Percentiles rank a stretch among this genome's conserved stretches.
Conservation (phyloP, 176 grass and related monocot species). For the Ensete ventricosum region DNA sequence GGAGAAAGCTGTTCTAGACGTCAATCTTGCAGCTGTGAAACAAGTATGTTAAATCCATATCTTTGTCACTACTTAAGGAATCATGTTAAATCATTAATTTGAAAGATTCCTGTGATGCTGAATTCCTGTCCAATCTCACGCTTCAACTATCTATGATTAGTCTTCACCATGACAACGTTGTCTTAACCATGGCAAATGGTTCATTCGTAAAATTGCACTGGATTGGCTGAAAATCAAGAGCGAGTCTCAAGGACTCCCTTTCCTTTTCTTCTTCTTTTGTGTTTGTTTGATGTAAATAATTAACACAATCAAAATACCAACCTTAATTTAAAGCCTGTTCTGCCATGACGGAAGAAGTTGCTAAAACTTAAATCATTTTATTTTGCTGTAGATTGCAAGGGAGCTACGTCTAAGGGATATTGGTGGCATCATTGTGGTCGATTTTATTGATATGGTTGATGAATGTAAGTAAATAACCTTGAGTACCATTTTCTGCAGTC, state of each 20-base stretch:
- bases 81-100: conserved; percentile 15
- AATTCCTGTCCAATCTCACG: too few relatives aligned
- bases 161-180: background rate
- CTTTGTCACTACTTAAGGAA: conserved; percentile 14
- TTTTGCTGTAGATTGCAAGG: conserved; percentile 65
- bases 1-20: conserved; percentile 75
- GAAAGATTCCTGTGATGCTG: background rate
- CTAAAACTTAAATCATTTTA: conserved; percentile 26
- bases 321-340: background rate
- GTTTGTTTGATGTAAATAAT: background rate
- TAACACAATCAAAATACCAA: background rate
- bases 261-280: background rate
- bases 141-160: background rate
- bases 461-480: conserved; percentile 62
- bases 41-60: conserved; percentile 52
- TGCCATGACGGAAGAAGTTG: background rate
- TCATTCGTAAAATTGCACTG: too few relatives aligned
- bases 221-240: background rate
- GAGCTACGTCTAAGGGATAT: conserved; percentile 90
- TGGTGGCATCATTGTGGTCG: conserved; percentile 92
- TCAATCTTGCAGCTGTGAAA: conserved; percentile 92
- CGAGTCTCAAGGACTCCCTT: background rate
- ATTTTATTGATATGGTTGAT: conserved; percentile 92
- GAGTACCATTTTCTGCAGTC: conserved; percentile 10
- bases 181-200: background rate